phyloP scores from a whole-genome alignment of 495 filamentous ascomycete species.

The Penicillium egyptiacum region DNA sequence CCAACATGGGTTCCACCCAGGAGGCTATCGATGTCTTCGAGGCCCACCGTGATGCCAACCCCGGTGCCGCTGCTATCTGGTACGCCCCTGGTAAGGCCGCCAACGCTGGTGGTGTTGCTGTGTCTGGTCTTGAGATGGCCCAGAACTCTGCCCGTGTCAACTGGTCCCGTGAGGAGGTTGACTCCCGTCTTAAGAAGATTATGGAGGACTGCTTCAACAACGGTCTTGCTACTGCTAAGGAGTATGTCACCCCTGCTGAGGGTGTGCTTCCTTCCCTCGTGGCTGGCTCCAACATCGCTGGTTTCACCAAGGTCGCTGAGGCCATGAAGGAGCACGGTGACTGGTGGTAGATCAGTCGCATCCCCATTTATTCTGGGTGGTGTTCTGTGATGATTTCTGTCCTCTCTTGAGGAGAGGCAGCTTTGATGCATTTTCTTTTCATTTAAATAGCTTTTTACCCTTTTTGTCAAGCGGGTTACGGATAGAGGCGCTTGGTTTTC shows the following conservation, averaged over 20 bases:
- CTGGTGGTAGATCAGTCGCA: conserved; percentile 69
- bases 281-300: conserved; percentile 93
- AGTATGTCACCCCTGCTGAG: conserved; percentile 74
- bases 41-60: conserved; percentile 68
- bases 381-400: conserved; percentile 17
- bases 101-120: conserved; percentile 96
- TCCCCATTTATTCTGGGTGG: conserved; percentile 8
- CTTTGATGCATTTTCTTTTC: conserved; percentile 30
- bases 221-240: conserved; percentile 84
- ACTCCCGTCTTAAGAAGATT: conserved; percentile 86
- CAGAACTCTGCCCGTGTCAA: conserved; percentile 86
- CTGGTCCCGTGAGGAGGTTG: conserved; percentile 90
- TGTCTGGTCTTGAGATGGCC: conserved; percentile 98
- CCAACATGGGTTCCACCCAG: conserved; percentile 98
- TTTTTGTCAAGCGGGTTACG: conserved; percentile 36
- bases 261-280: conserved; percentile 88
- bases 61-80: conserved; percentile 74
- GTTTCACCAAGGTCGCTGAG: conserved; percentile 91
- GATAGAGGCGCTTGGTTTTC: conserved; percentile 45
- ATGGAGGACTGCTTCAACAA: conserved; percentile 94
- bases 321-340: conserved; percentile 97
- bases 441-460: conserved; percentile 19
- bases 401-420: conserved; percentile 14
- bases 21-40: conserved; percentile 95
- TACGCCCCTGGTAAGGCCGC: conserved; percentile 92